Conservation (phyloP, 2,329 filamentous ascomycete species). For the Keithomyces neogunnii region DNA sequence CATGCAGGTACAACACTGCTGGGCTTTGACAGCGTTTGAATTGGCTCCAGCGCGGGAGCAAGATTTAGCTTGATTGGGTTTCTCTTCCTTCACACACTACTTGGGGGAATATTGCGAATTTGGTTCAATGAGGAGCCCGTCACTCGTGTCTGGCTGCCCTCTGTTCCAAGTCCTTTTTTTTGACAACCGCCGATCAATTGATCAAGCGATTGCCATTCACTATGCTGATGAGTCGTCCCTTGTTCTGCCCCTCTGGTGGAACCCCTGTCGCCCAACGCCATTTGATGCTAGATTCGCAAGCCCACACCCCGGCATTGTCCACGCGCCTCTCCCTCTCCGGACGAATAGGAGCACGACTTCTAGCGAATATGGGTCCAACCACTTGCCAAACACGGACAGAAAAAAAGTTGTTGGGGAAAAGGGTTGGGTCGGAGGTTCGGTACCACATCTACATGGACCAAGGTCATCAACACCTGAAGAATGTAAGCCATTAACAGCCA, state of each 20-base stretch:
- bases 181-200: background rate
- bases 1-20: too few species aligned
- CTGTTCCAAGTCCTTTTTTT: too few species aligned
- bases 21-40: too few species aligned
- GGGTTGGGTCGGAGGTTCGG: constrained; percentile 6
- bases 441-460: background rate
- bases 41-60: too few species aligned
- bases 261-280: constrained; percentile 6
- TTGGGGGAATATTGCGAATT: too few species aligned
- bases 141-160: too few species aligned
- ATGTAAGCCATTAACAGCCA: too few species aligned
- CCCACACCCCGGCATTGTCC: background rate
- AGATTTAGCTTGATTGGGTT: too few species aligned
- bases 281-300: constrained; percentile 2
- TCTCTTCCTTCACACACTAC: too few species aligned
- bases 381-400: constrained; percentile 3
- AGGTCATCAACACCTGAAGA: background rate
- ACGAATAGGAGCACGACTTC: constrained; percentile 3
- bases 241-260: background rate
- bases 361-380: background rate
- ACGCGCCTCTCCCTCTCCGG: background rate
- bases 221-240: background rate
- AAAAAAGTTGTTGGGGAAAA: constrained; percentile 12
- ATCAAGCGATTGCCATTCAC: background rate
- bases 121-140: too few species aligned